Conservation (phyloP, 2,329 filamentous ascomycete species). For the Nemania abortiva region DNA sequence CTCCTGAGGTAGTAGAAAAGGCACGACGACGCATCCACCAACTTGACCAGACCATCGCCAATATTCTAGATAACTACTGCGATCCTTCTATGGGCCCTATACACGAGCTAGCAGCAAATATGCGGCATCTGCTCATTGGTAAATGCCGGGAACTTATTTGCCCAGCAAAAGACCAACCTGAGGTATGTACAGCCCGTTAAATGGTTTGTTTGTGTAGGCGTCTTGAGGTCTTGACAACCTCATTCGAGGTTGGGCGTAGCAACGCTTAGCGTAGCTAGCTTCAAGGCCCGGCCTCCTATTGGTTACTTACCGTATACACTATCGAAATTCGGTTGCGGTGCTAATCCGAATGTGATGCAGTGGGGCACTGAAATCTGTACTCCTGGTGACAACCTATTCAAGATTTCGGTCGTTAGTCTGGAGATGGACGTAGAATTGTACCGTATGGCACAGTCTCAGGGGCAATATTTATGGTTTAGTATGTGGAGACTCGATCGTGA, state of each 20-base stretch:
- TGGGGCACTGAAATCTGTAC: constrained; percentile 63
- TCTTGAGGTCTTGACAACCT: background rate
- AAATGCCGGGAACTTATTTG: constrained; percentile 63
- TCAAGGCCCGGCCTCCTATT: background rate
- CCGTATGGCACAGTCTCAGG: constrained; percentile 56
- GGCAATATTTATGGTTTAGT: constrained; percentile 67
- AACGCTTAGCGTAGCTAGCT: background rate
- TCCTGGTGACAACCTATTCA: constrained; percentile 67
- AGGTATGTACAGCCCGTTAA: constrained; percentile 34
- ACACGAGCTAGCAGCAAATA: constrained; percentile 63
- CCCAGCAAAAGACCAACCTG: constrained; percentile 61
- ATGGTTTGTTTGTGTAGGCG: background rate
- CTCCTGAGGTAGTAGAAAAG: constrained; percentile 53
- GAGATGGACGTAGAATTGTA: constrained; percentile 63
- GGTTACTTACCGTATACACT: background rate
- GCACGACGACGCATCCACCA: constrained; percentile 58
- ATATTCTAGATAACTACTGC: constrained; percentile 63
- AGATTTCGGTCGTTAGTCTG: constrained; percentile 62
- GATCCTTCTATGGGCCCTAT: constrained; percentile 65
- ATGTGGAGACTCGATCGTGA: constrained; percentile 46
- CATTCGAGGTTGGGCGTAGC: background rate
- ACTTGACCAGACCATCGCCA: constrained; percentile 58
- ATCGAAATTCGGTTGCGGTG: background rate
- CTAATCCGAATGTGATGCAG: constrained; percentile 43
- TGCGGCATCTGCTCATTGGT: constrained; percentile 61